These are phyloP conservation scores for Bromus sterilis DNA, from an alignment of 176 grass and related monocot genomes.

Conservation along the genomic window DNA sequence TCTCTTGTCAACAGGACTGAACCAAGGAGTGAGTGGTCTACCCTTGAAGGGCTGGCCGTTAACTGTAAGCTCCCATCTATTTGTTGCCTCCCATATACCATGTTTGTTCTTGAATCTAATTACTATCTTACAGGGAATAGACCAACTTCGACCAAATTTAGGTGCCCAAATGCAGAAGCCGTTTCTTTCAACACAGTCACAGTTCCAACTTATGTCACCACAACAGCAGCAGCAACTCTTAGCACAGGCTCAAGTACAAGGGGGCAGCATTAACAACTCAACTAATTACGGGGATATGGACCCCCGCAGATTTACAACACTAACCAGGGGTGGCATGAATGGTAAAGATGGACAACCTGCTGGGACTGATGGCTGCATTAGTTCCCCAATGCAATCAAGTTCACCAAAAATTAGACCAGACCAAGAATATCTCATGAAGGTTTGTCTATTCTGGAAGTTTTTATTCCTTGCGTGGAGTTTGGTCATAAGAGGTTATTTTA, in stretches of 20 bases:
- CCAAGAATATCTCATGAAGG: slow-evolving; percentile 83
- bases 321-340: slow-evolving; percentile 56
- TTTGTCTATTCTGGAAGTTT: slow-evolving; percentile 34
- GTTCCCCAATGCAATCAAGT: slow-evolving; percentile 78
- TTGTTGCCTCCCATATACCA: neutral
- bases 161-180: slow-evolving; percentile 91
- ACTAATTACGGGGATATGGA: slow-evolving; percentile 75
- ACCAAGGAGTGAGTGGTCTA: slow-evolving; percentile 89
- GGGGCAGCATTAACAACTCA: slow-evolving; percentile 51
- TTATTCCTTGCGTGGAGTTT: neutral
- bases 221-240: slow-evolving; percentile 92
- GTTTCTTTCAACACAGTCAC: slow-evolving; percentile 77
- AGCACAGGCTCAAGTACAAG: slow-evolving; percentile 95
- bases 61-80: slow-evolving; percentile 52
- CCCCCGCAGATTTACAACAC: slow-evolving; percentile 56
- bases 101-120: slow-evolving; percentile 11
- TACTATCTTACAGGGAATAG: slow-evolving; percentile 56
- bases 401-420: slow-evolving; percentile 73
- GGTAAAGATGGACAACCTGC: slow-evolving; percentile 71
- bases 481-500: slow-evolving; percentile 7
- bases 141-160: slow-evolving; percentile 80
- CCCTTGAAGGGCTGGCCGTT: slow-evolving; percentile 98
- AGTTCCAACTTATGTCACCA: slow-evolving; percentile 93
- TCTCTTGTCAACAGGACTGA: slow-evolving; percentile 57
- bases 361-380: slow-evolving; percentile 77